Evolutionary conservation across 2,329 filamentous ascomycete genomes (phyloP), one percentile per base, ranked within the genome.

Genomic region (Dothideomycetes sp.): DNA sequence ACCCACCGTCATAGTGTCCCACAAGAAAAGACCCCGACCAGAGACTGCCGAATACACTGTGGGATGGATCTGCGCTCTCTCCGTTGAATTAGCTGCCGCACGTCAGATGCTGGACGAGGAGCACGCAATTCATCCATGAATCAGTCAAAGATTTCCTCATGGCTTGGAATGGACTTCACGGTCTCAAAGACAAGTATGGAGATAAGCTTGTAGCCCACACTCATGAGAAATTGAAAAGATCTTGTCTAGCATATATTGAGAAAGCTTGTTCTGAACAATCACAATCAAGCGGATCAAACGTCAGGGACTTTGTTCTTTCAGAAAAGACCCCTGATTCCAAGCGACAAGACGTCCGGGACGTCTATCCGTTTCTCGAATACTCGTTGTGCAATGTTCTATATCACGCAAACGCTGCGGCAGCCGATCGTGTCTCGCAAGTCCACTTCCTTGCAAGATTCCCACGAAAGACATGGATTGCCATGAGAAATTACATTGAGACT

Each of bases 41-140:
- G 7, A 27, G 22, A n/a, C 24, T 15, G n/a, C 5, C 14, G 44
- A 42, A 19, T 49, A 48, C 14, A 46, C 27, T 2, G 31, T 51
- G 1, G 48, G 47, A 19, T 52, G 48, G 48, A 45, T 52, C 3
- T 43, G 42, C 32, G 48, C 48, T 3, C 14, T 51, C 5, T 40
- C 45, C 4, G 11, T 46, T 17, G 48, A 52, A 34, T 24, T 45
- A 3, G 42, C 44, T 1, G 49, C 49, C 4, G 48, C 44, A 2
- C 19, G 34, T 8, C 42, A 34, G 1, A 40, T 48, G 14, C 41
- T 49, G 12, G 49, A 52, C 22, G 42, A 35, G 15, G 12, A 22
- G 4, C 34, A 48, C 18, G 9, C 71, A 75, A 42, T 75, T 73
- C 48, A 72, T 73, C 4, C 69, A 73, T 30, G 66, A 72, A 45